These are phyloP conservation scores for Infundibulicybe gibba DNA, from an alignment of 768 basidiomycete genomes.

Conservation along the genomic window DNA sequence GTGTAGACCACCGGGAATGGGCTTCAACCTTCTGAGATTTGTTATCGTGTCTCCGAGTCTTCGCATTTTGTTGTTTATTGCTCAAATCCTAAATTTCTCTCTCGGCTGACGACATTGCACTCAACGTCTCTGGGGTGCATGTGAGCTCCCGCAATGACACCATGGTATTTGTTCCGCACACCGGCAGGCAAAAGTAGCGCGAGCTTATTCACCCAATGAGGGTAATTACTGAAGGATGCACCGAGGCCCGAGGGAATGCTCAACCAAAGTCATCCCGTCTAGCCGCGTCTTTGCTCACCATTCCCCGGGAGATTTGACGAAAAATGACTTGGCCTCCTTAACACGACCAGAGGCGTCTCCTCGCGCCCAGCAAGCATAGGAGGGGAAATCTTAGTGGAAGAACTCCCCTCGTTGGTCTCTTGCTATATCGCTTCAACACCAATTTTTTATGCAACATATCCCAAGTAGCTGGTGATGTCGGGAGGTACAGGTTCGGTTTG, in stretches of 20 bases:
- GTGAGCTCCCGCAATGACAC: constrained; percentile 56
- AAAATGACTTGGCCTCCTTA: constrained; percentile 84
- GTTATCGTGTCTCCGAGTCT: constrained; percentile 52
- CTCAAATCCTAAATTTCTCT: constrained; percentile 48
- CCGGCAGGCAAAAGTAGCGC: constrained; percentile 92
- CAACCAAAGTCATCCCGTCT: constrained; percentile 85
- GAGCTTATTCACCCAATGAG: constrained; percentile 77
- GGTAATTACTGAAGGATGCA: constrained; percentile 82
- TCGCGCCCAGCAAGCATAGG: constrained; percentile 73
- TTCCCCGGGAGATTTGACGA: constrained; percentile 86
- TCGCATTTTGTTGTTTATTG: constrained; percentile 49
- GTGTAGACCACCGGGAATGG: constrained; percentile 87
- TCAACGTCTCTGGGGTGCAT: constrained; percentile 22
- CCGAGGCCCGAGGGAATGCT: constrained; percentile 92
- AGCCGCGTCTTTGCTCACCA: constrained; percentile 81
- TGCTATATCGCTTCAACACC: too few species aligned
- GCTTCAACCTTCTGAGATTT: constrained; percentile 72
- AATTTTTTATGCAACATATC: too few species aligned
- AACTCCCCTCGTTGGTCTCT: too few species aligned
- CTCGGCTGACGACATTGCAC: constrained; percentile 33
- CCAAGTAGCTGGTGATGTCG: too few species aligned
- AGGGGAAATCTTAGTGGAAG: constrained; percentile 77
- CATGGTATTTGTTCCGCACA: constrained; percentile 65
- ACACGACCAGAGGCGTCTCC: constrained; percentile 71
- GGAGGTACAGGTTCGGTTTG: too few species aligned